Conservation (phyloP, 2,329 filamentous ascomycete genomes). For the Trichophyton rubrum region DNA sequence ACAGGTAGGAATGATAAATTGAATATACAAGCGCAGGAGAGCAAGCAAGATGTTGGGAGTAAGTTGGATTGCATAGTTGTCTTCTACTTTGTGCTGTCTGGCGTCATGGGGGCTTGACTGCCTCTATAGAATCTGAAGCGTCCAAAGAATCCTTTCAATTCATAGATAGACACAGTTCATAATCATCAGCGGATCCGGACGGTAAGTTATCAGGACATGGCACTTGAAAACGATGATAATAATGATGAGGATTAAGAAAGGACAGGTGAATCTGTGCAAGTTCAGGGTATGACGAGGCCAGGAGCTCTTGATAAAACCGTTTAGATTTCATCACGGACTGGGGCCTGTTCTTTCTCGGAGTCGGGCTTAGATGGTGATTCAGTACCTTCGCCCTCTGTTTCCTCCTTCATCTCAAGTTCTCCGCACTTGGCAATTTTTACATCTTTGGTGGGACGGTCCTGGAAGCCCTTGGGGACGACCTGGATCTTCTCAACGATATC, state of each 20-base stretch:
- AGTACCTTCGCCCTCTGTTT: slow-evolving; percentile 39
- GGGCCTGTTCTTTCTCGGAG: slow-evolving; percentile 6
- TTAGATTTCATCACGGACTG: slow-evolving; percentile 2
- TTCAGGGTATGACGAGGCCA: not conserved
- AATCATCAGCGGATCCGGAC: slow-evolving; percentile 1
- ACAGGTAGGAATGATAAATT: too few relatives aligned
- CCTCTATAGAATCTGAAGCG: not conserved
- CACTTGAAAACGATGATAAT: slow-evolving; percentile 12
- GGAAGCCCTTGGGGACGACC: slow-evolving; percentile 44
- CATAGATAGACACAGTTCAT: not conserved
- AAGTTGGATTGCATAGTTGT: not conserved
- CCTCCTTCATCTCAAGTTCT: slow-evolving; percentile 51
- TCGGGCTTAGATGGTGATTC: slow-evolving; percentile 43
- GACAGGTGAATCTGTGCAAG: not conserved
- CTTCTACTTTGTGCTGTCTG: not conserved
- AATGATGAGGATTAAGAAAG: not conserved
- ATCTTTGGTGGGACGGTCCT: slow-evolving; percentile 45
- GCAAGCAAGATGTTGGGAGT: not conserved
- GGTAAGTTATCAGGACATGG: slow-evolving; percentile 11
- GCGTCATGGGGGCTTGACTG: not conserved
- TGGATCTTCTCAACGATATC: slow-evolving; percentile 55
- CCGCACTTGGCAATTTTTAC: slow-evolving; percentile 56
- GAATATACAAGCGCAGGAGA: too few relatives aligned
- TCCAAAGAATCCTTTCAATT: not conserved
- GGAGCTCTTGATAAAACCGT: not conserved